A percentile compares a stretch with the other conserved stretches of the same genome.
Conservation (phyloP, 2,329 filamentous ascomycete species). For the Pseudogymnoascus destructans region DNA sequence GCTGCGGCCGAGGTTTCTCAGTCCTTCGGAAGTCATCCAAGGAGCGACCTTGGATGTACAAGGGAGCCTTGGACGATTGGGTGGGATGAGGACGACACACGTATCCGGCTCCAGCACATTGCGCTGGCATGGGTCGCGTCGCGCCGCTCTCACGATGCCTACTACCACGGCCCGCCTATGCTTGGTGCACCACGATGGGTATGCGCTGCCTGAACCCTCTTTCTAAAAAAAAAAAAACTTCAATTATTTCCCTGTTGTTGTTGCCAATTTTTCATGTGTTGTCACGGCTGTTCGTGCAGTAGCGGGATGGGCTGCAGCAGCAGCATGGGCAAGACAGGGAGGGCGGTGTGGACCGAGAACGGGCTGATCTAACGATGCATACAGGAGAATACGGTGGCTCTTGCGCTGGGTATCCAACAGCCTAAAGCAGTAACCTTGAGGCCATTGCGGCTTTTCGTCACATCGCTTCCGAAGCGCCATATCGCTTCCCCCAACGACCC, state of each 20-base stretch:
- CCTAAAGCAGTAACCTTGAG: constrained; percentile 18
- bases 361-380: constrained; percentile 23
- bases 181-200: background rate
- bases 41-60: constrained; percentile 30
- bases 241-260: background rate
- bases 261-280: constrained; percentile 13
- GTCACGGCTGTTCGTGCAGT: constrained; percentile 23
- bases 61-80: constrained; percentile 32
- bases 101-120: constrained; percentile 27
- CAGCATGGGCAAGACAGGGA: constrained; percentile 14
- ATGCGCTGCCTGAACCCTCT: background rate
- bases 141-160: constrained; percentile 13
- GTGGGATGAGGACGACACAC: constrained; percentile 30
- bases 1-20: constrained; percentile 32
- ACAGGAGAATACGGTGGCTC: constrained; percentile 21
- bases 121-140: constrained; percentile 26
- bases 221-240: background rate
- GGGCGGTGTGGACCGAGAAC: constrained; percentile 23
- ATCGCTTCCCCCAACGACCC: constrained; percentile 12
- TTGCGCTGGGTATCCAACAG: constrained; percentile 18
- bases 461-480: constrained; percentile 14
- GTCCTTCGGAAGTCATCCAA: constrained; percentile 29
- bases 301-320: constrained; percentile 20
- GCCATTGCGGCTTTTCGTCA: constrained; percentile 18
- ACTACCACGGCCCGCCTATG: background rate